Evolutionary conservation across 768 basidiomycete species (phyloP).

Genomic region (Gloeophyllum trabeum): DNA sequence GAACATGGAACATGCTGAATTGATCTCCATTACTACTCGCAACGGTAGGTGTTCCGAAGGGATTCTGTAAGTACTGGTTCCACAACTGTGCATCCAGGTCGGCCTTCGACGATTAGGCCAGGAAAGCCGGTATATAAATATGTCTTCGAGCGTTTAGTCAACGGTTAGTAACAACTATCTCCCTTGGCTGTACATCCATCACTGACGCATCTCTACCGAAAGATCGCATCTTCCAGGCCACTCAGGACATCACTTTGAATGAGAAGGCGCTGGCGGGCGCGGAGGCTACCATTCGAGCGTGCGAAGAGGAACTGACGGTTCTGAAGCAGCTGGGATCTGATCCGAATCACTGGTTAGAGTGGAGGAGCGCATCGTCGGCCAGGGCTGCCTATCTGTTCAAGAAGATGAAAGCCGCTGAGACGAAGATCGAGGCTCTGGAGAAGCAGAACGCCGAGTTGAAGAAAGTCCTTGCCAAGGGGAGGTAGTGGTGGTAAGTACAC

Average conservation of each 20-base stretch:
- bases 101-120: conserved; percentile 74
- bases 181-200: conserved; percentile 5
- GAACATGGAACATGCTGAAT: conserved; percentile 80
- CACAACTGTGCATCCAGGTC: conserved; percentile 32
- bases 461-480: conserved; percentile 32
- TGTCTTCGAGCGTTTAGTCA: conserved; percentile 73
- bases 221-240: conserved; percentile 74
- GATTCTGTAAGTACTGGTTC: not conserved
- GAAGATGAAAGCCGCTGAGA: conserved; percentile 63
- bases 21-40: conserved; percentile 69
- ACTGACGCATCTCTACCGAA: conserved; percentile 4
- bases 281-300: conserved; percentile 55
- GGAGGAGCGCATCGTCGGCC: conserved; percentile 36
- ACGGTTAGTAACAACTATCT: conserved; percentile 35
- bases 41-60: conserved; percentile 37
- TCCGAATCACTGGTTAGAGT: conserved; percentile 30
- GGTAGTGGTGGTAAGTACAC: too few relatives aligned
- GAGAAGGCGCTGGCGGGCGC: conserved; percentile 42
- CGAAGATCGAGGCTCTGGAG: conserved; percentile 61
- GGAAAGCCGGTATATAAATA: conserved; percentile 86
- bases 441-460: conserved; percentile 60
- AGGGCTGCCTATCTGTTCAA: conserved; percentile 59
- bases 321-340: conserved; percentile 56
- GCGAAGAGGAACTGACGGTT: conserved; percentile 65
- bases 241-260: conserved; percentile 75